Percentiles rank a stretch among this genome's conserved stretches.
Evolutionary conservation across 768 basidiomycete species (phyloP).

Genomic region (Fomitopsis serialis): DNA sequence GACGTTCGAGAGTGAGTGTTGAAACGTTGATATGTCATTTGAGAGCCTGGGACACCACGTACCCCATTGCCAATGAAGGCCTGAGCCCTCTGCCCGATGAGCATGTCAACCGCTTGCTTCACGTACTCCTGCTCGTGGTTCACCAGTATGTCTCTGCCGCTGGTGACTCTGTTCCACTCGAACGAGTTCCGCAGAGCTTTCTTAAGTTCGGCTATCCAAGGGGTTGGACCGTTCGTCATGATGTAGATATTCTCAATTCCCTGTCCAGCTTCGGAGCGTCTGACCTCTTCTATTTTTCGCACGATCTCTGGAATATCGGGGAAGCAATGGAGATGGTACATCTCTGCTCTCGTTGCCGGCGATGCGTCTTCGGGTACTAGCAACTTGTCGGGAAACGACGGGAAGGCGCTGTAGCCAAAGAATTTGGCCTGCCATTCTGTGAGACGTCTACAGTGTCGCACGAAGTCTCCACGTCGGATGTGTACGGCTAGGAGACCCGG

Average conservation of each 20-base stretch:
- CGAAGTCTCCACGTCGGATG: slow-evolving; percentile 45
- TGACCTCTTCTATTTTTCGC: slow-evolving; percentile 28
- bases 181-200: slow-evolving; percentile 22
- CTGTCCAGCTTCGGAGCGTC: slow-evolving; percentile 14
- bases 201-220: slow-evolving; percentile 37
- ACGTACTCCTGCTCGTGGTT: slow-evolving; percentile 38
- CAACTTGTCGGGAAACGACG: slow-evolving; percentile 33
- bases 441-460: slow-evolving; percentile 36
- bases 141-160: slow-evolving; percentile 35
- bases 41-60: slow-evolving; percentile 13
- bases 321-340: slow-evolving; percentile 36
- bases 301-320: slow-evolving; percentile 38
- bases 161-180: slow-evolving; percentile 35
- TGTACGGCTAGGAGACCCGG: slow-evolving; percentile 41
- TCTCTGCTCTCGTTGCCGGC: slow-evolving; percentile 15
- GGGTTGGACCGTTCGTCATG: slow-evolving; percentile 38
- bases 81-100: slow-evolving; percentile 39
- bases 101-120: slow-evolving; percentile 46
- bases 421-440: slow-evolving; percentile 28
- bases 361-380: slow-evolving; percentile 23
- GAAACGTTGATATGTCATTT: too few relatives aligned
- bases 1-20: background rate
- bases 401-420: slow-evolving; percentile 41
- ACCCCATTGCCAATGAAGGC: slow-evolving; percentile 50
- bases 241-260: slow-evolving; percentile 36